A percentile compares a stretch with the other conserved stretches of the same genome.
These are phyloP conservation scores for Crinitomyces ghanaensis DNA, from an alignment of 805 yeast species.

Conservation along the genomic window DNA sequence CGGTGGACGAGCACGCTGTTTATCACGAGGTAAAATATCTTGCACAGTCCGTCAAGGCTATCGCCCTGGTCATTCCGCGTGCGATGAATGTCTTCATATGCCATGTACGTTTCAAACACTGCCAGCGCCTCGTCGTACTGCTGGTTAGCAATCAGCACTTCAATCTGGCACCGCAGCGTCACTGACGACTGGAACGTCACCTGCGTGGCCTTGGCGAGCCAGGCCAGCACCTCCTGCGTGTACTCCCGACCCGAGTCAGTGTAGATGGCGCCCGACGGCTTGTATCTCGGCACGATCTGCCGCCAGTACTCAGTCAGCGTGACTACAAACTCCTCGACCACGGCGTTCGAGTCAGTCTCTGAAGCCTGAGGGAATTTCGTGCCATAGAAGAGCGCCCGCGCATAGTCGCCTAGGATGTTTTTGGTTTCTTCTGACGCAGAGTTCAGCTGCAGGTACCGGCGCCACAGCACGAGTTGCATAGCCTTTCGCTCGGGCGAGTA, in stretches of 20 bases:
- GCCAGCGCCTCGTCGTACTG: conserved; percentile 23
- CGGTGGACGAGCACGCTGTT: conserved; percentile 10
- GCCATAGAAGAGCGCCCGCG: conserved; percentile 10
- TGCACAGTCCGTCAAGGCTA: conserved; percentile 12
- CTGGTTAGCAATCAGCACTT: conserved; percentile 19
- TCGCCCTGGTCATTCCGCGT: conserved; percentile 17
- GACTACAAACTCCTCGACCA: conserved; percentile 16
- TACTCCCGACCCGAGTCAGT: conserved; percentile 7
- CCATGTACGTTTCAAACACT: conserved; percentile 23
- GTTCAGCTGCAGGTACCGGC: too few species aligned
- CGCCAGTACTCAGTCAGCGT: conserved; percentile 17
- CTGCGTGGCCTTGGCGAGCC: conserved; percentile 13
- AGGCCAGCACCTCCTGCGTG: conserved; percentile 12
- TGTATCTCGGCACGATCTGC: not conserved
- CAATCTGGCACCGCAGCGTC: conserved; percentile 23
- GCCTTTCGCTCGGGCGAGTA: too few species aligned
- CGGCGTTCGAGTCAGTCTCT: conserved; percentile 13
- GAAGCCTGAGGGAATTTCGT: conserved; percentile 15
- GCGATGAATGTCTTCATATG: conserved; percentile 20
- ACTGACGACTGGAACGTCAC: conserved; percentile 26
- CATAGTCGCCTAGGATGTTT: conserved; percentile 9
- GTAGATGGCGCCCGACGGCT: conserved; percentile 8
- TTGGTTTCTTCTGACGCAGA: conserved; percentile 10
- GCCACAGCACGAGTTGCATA: too few species aligned
- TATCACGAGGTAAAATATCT: conserved; percentile 7